Percentiles rank a stretch among this genome's conserved stretches.
phyloP scores from a whole-genome alignment of 2,329 filamentous ascomycete species.

The Tolypocladium tropicale region DNA sequence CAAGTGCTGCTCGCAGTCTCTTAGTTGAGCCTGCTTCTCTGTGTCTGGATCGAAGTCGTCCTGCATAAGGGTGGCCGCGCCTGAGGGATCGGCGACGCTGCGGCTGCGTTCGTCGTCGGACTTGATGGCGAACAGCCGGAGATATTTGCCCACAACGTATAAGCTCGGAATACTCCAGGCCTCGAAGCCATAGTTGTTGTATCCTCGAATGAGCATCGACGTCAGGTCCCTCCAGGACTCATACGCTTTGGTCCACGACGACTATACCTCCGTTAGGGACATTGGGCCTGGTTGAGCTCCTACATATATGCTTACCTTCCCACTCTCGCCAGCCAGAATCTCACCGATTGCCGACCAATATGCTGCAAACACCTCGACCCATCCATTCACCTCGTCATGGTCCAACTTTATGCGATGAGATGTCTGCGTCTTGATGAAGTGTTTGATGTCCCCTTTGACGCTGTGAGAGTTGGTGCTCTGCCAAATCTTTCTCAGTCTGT shows the following conservation, averaged over 20 bases:
- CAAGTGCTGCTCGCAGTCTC: constrained; percentile 82
- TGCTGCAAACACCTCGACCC: constrained; percentile 72
- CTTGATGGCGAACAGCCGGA: constrained; percentile 81
- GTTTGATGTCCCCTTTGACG: constrained; percentile 59
- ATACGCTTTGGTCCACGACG: constrained; percentile 77
- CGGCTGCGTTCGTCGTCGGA: constrained; percentile 61
- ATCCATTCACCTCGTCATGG: constrained; percentile 64
- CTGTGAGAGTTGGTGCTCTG: constrained; percentile 58
- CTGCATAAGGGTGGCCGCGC: constrained; percentile 43
- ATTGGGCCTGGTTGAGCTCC: not conserved
- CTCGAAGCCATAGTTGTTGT: constrained; percentile 64
- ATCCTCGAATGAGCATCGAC: constrained; percentile 68
- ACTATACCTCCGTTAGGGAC: constrained; percentile 16
- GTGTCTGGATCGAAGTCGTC: constrained; percentile 73
- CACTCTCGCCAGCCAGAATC: constrained; percentile 46
- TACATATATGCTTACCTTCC: constrained; percentile 21
- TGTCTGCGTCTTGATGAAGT: constrained; percentile 56
- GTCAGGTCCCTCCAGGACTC: constrained; percentile 81
- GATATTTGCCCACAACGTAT: constrained; percentile 76
- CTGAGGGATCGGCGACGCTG: constrained; percentile 23
- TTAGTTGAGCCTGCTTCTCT: constrained; percentile 73
- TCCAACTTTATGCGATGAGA: constrained; percentile 41
- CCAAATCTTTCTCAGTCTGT: constrained; percentile 60
- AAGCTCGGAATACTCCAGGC: constrained; percentile 90
- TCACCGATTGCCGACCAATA: constrained; percentile 79